A percentile compares a stretch with the other conserved stretches of the same genome.
phyloP scores from a whole-genome alignment of 2,329 filamentous ascomycete species.

The Dryadomyces sulphureus region DNA sequence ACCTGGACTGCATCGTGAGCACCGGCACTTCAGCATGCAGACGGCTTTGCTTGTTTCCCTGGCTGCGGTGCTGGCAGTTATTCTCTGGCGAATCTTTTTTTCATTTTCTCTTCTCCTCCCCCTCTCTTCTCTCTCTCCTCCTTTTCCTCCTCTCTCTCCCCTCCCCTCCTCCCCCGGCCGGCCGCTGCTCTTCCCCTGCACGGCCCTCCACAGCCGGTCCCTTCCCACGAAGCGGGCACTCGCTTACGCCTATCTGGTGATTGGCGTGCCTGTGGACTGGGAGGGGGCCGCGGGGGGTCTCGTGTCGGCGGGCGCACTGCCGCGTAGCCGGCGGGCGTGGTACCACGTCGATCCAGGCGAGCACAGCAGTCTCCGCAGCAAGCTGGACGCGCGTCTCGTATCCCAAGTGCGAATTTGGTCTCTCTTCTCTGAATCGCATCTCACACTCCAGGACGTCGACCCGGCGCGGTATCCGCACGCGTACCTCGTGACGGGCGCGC shows the following conservation, averaged over 20 bases:
- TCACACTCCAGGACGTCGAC: slow-evolving; percentile 34
- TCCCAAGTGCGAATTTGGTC: slow-evolving; percentile 29
- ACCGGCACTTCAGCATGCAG: too few relatives aligned
- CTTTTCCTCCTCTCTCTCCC: neutral
- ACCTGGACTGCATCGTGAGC: too few relatives aligned
- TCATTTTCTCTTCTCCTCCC: neutral
- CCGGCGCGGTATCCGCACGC: slow-evolving; percentile 47
- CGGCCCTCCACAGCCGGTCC: slow-evolving; percentile 49
- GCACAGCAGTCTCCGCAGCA: slow-evolving; percentile 48
- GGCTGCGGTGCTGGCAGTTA: too few relatives aligned
- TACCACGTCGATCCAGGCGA: slow-evolving; percentile 44
- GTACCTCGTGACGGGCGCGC: slow-evolving; percentile 57
- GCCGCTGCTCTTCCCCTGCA: slow-evolving; percentile 47
- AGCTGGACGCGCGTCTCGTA: slow-evolving; percentile 44
- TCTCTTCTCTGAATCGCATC: neutral
- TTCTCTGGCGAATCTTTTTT: neutral
- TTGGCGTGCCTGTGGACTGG: slow-evolving; percentile 53
- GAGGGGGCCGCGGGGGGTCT: slow-evolving; percentile 38
- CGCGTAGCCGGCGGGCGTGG: slow-evolving; percentile 26
- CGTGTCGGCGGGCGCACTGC: slow-evolving; percentile 29
- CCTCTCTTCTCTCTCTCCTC: neutral
- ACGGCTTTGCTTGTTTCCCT: too few relatives aligned
- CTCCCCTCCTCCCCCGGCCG: slow-evolving; percentile 14
- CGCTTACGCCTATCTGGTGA: slow-evolving; percentile 54
- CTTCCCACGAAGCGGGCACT: slow-evolving; percentile 56